Percentiles rank a stretch among this genome's conserved stretches.
phyloP scores from a whole-genome alignment of 495 filamentous ascomycete genomes.

The Annulohypoxylon bovei region DNA sequence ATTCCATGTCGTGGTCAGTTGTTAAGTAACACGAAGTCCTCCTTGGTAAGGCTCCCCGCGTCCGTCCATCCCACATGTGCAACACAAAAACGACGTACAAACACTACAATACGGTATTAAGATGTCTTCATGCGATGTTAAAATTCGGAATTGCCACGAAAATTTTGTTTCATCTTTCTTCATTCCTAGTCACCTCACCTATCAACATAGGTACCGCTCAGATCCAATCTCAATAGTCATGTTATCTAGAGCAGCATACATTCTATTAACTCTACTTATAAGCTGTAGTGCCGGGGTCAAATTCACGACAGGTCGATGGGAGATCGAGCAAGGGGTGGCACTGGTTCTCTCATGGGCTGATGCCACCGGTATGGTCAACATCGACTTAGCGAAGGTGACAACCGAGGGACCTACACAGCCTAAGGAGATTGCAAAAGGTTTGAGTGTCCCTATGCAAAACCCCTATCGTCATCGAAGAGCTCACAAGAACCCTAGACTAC shows the following conservation, averaged over 20 bases:
- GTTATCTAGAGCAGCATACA: not conserved
- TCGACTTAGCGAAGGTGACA: conserved; percentile 11
- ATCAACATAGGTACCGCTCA: not conserved
- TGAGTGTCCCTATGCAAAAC: not conserved
- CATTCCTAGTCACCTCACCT: not conserved
- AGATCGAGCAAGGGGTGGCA: not conserved
- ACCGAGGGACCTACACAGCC: not conserved
- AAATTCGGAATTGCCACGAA: not conserved
- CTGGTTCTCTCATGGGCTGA: conserved; percentile 18
- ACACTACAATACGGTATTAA: conserved; percentile 20
- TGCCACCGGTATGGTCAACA: conserved; percentile 10
- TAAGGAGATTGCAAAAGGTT: conserved; percentile 10
- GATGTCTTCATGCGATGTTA: not conserved
- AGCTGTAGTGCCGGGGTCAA: conserved; percentile 5
- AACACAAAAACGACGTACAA: conserved; percentile 27
- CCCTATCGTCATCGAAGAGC: not conserved
- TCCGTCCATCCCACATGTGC: conserved; percentile 33
- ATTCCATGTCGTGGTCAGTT: not conserved
- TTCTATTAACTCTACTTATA: not conserved
- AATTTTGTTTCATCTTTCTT: not conserved
- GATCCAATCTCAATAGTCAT: not conserved
- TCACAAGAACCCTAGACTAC: conserved; percentile 6
- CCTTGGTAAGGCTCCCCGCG: conserved; percentile 27
- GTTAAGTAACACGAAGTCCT: conserved; percentile 13
- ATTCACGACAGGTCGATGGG: conserved; percentile 27